Base-by-base conservation (phyloP, 202 grass and related monocot species). In the Panicum hallii region DNA sequence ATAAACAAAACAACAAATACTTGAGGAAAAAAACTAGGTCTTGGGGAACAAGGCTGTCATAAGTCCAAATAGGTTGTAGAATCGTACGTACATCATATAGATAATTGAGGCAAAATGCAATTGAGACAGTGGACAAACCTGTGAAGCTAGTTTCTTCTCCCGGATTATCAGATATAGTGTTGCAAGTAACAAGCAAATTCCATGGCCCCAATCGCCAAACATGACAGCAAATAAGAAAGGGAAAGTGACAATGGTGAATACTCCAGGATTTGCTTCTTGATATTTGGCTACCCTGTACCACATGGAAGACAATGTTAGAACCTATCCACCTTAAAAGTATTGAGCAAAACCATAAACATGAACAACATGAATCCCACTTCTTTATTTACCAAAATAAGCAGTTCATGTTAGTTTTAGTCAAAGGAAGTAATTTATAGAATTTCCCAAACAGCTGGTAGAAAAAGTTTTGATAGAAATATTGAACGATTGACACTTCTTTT, bases 121-220 rank as follows among this genome's bases (percentile, higher is more conserved):
- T 57, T 44, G 72, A 82, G 75, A 50, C 38, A 67, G 60, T 26
- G 79, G 60, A 47, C 75, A 79, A 80, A 99, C 96, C 88, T 99
- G 89, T 36, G 96, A 99, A 89, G 89, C 87, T 61, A 94, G 57
- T 72, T 99, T 99, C 88, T 95, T 99, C 84, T 99, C 97, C 70
- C 79, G 91, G 19, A 91, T 63, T 70, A 99, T 87, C 19, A 99
- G 87, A 81, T 79, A 77, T 50, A 94, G 84, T 34, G 93, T 91
- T 49, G 79, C 85, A 64, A 99, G 68, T 77, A 99, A 82, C 80
- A 99, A 74, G 55, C 97, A 99, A 87, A 96, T 63, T 45, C 93
- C 93, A 91, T 99, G 97, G 23, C 93, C 97, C 96, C 93, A 96
- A 86, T 99, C 96, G 71, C 96, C 96, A 88, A 99, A 99, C 93